Conservation (phyloP, 208 protist species). For the Acanthamoeba sp. region DNA sequence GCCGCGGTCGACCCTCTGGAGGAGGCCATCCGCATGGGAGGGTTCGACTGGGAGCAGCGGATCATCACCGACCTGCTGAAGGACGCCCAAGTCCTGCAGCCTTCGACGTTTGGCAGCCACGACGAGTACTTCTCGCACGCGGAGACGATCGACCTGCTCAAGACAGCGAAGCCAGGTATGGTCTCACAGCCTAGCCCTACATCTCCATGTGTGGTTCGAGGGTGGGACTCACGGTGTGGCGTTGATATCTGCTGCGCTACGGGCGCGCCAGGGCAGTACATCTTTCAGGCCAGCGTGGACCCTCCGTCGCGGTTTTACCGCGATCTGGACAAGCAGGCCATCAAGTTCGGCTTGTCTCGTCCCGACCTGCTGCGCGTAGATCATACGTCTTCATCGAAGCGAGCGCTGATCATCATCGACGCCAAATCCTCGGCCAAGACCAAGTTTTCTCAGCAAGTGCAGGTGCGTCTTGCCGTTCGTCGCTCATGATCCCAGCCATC, state of each 20-base stretch:
- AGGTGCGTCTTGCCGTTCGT: neutral
- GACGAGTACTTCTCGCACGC: conserved; percentile 10
- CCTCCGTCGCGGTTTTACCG: neutral
- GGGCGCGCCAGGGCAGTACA: neutral
- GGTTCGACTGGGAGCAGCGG: conserved; percentile 9
- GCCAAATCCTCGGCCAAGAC: conserved; percentile 35
- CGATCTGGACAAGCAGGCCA: neutral
- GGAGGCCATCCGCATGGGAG: neutral
- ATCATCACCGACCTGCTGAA: conserved; percentile 35
- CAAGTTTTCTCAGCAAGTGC: conserved; percentile 17
- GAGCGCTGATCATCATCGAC: conserved; percentile 10
- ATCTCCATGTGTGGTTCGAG: neutral
- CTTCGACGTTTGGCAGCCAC: neutral
- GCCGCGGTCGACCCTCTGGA: neutral
- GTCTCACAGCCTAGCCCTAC: too few species aligned
- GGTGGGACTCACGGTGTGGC: neutral
- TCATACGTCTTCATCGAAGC: too few species aligned
- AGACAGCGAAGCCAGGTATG: neutral
- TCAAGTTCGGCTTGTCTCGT: neutral
- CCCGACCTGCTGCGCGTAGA: neutral
- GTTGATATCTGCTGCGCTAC: too few species aligned
- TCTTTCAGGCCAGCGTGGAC: conserved; percentile 6
- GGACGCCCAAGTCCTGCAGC: conserved; percentile 2
- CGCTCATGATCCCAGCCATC: too few species aligned
- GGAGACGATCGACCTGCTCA: neutral